Evolutionary conservation across 176 grass and related monocot species (phyloP), one percentile per base, ranked within the genome.

Genomic region (Cenchrus purpureus): DNA sequence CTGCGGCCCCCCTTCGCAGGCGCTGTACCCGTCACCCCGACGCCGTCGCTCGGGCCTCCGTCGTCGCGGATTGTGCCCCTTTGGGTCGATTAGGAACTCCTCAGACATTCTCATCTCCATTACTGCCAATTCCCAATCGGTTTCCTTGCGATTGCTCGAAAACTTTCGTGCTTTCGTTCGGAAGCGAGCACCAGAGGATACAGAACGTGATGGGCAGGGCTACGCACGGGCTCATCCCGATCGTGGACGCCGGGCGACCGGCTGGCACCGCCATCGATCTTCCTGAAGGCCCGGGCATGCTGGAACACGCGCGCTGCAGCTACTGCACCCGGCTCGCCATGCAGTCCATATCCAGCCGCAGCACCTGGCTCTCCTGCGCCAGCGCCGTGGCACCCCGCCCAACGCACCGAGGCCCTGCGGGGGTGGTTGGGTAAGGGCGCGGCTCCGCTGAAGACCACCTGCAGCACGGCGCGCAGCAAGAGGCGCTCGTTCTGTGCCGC

Each of bases 401-500:
- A 55, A 43, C 74, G 65, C 65, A 55, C 69, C 81, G 11, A 29
- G 32, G 11, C 13, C 50, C 62, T 25, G 25, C 25, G 25, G 25
- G 25, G 72, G 95, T 16, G 79, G 95, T 93, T 25, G 25, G 25
- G 25, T 25, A 25, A 25, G 25, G 20, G 92, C 92, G 12, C 86
- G 86, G 17, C 92, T 86, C 61, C 95, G 90, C 88, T 98, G 95
- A 43, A 98, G 82, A 98, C 93, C 79, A 98, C 95, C 79, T 98
- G 95, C 51, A 98, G 92, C 68, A 98, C 95, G 6, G 93, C 89
- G n/a, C 95, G 91, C 76, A 98, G 91, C 22, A 93, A 93, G 78
- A 98, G 91, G 37, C 87, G 87, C 85, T 98, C 93, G 68, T 98
- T 98, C 88, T 98, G 95, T 68, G 93, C 95, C 15, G 95, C 95